Evolutionary conservation across 2,329 filamentous ascomycete species (phyloP).

Genomic region (Plectosphaerella cucumerina): DNA sequence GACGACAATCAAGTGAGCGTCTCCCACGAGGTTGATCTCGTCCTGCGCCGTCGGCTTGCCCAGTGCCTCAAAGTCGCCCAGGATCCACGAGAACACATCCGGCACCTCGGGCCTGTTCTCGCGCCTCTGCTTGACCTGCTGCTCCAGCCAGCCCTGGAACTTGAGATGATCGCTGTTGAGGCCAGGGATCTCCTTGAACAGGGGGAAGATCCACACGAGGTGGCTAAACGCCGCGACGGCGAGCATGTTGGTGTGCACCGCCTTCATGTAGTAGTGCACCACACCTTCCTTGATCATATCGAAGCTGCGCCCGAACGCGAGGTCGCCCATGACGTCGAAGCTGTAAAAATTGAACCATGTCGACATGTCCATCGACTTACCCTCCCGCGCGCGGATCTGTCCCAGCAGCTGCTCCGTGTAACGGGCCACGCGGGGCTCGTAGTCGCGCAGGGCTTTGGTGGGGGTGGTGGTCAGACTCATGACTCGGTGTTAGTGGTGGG

Average conservation of each 20-base stretch:
- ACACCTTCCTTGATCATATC: constrained; percentile 24
- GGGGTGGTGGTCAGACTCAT: not conserved
- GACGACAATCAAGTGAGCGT: constrained; percentile 23
- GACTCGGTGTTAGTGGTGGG: no score
- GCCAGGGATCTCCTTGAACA: constrained; percentile 15
- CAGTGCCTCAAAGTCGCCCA: constrained; percentile 18
- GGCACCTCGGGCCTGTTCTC: constrained; percentile 15
- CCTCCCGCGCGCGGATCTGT: constrained; percentile 16
- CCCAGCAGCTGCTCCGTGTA: constrained; percentile 18
- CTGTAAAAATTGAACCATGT: constrained; percentile 29
- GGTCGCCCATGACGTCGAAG: constrained; percentile 36
- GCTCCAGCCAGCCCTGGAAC: constrained; percentile 14
- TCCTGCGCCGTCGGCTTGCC: constrained; percentile 15
- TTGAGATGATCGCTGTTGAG: constrained; percentile 14
- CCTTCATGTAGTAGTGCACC: constrained; percentile 20
- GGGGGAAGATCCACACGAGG: constrained; percentile 15
- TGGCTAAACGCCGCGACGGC: constrained; percentile 17
- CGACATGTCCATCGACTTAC: constrained; percentile 20
- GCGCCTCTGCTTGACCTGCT: constrained; percentile 10
- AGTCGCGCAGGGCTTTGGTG: constrained; percentile 17
- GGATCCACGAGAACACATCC: constrained; percentile 26
- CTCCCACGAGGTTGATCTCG: constrained; percentile 18
- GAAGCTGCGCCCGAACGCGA: constrained; percentile 32
- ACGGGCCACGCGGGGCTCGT: constrained; percentile 20
- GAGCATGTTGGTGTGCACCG: constrained; percentile 17